Percentiles rank a stretch among this genome's conserved stretches.
These are phyloP conservation scores for Seiridium unicorne DNA, from an alignment of 2,329 filamentous ascomycete species.

Conservation along the genomic window DNA sequence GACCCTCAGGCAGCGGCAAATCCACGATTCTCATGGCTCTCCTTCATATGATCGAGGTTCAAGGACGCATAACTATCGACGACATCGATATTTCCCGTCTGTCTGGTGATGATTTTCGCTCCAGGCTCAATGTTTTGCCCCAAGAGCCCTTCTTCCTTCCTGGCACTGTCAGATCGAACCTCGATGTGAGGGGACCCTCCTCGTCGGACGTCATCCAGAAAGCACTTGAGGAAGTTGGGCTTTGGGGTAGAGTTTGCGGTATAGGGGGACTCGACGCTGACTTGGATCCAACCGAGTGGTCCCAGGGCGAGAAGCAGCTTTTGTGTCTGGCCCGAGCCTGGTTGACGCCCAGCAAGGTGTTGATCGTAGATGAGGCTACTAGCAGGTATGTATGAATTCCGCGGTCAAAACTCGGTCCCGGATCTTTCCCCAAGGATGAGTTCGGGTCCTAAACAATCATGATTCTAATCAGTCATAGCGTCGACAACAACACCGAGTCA, in stretches of 20 bases:
- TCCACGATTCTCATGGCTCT: background rate
- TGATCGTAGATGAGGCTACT: background rate
- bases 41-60: background rate
- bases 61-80: slow-evolving; percentile 9
- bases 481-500: slow-evolving; percentile 7
- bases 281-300: slow-evolving; percentile 7
- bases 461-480: background rate
- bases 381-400: background rate
- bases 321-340: background rate
- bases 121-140: slow-evolving; percentile 12
- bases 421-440: background rate
- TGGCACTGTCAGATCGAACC: slow-evolving; percentile 12
- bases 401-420: background rate
- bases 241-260: slow-evolving; percentile 6
- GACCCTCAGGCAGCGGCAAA: background rate
- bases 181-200: slow-evolving; percentile 7
- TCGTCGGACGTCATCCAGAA: background rate
- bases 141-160: slow-evolving; percentile 15
- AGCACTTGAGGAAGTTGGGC: slow-evolving; percentile 1
- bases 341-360: background rate
- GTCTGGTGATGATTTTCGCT: slow-evolving; percentile 1
- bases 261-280: slow-evolving; percentile 4
- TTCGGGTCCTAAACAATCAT: background rate
- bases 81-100: slow-evolving; percentile 9
- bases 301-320: slow-evolving; percentile 13